Conservation (phyloP, 306 rosid species). For the Lathyrus tuberosus region DNA sequence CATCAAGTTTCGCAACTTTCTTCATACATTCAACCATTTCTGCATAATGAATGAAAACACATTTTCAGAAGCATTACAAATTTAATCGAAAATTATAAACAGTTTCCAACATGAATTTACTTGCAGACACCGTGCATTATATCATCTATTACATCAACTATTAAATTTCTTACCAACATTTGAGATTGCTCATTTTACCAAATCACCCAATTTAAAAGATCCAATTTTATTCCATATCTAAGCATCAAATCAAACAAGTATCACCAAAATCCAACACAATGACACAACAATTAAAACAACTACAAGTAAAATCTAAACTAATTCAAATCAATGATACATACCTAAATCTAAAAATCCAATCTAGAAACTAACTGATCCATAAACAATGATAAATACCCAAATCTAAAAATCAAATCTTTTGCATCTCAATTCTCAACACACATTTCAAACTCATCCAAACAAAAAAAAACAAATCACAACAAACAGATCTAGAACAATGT, state of each 20-base stretch:
- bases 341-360: conserved; percentile 26
- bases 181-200: background rate
- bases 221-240: background rate
- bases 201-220: background rate
- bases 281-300: conserved; percentile 5
- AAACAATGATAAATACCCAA: conserved; percentile 22
- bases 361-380: background rate
- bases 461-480: background rate
- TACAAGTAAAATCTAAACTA: background rate
- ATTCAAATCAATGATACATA: conserved; percentile 11
- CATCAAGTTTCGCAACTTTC: conserved; percentile 84
- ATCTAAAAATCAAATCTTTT: conserved; percentile 22
- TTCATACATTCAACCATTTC: conserved; percentile 99
- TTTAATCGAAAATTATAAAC: background rate
- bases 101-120: conserved; percentile 10
- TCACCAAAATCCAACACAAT: conserved; percentile 2
- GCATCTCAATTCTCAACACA: conserved; percentile 12
- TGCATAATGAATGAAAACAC: conserved; percentile 44
- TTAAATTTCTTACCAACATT: background rate
- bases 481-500: conserved; percentile 38
- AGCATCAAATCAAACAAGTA: conserved; percentile 28
- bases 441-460: conserved; percentile 28
- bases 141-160: background rate
- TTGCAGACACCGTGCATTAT: background rate
- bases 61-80: conserved; percentile 24